Percentiles rank a stretch among this genome's conserved stretches.
These are phyloP conservation scores for Lactarius evosmus DNA, from an alignment of 768 basidiomycete genomes.

Conservation along the genomic window DNA sequence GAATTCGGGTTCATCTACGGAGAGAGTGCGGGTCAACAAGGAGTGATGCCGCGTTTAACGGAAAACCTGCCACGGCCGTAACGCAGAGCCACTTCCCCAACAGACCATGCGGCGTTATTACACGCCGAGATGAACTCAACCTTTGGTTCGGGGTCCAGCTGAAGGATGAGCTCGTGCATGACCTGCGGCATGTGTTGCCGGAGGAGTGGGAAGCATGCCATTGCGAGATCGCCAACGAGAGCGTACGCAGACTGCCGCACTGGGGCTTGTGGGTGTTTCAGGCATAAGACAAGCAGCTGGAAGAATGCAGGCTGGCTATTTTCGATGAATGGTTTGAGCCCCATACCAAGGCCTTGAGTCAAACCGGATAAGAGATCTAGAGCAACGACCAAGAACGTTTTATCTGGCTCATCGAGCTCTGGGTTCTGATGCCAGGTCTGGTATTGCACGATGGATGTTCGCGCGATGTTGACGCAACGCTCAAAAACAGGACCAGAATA, in stretches of 20 bases:
- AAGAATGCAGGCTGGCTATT: constrained; percentile 74
- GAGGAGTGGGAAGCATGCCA: constrained; percentile 87
- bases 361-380: constrained; percentile 95
- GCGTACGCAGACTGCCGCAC: constrained; percentile 97
- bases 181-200: constrained; percentile 83
- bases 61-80: constrained; percentile 67
- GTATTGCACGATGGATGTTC: constrained; percentile 77
- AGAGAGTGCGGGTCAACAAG: constrained; percentile 9
- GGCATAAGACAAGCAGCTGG: constrained; percentile 76
- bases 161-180: constrained; percentile 84
- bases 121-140: constrained; percentile 94
- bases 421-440: constrained; percentile 86
- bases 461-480: constrained; percentile 84
- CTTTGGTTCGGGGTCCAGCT: constrained; percentile 91
- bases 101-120: constrained; percentile 99
- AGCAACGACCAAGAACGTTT: constrained; percentile 95
- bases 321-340: constrained; percentile 69
- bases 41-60: background rate
- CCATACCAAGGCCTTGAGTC: constrained; percentile 86
- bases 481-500: constrained; percentile 92
- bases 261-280: constrained; percentile 94
- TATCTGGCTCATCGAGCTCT: constrained; percentile 92
- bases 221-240: constrained; percentile 96
- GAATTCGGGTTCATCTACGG: constrained; percentile 76
- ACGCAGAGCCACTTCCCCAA: constrained; percentile 94